Evolutionary conservation across 495 filamentous ascomycete species (phyloP), one percentile per base, ranked within the genome.

Genomic region (Lindgomyces ingoldianus): DNA sequence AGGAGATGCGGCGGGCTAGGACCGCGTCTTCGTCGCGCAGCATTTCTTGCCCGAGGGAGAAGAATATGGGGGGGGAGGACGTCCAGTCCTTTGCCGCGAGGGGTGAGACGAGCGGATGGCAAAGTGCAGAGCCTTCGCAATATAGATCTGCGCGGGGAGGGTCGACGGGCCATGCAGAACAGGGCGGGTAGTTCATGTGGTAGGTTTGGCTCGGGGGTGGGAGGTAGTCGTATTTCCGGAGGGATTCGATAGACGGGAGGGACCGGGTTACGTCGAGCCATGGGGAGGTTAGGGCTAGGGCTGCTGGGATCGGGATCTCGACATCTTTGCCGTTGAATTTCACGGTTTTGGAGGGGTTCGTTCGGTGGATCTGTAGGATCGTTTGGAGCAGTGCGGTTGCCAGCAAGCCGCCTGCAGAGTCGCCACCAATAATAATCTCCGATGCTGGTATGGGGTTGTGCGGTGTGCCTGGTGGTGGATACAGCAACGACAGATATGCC

Each of bases 371-470:
- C 41, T 92, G 84, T 8, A 96, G 79, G 2, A 96, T 70, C 0
- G 86, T 82, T 70, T 91, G 91, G 1, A 92, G 75, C 0, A 98
- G 84, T 4, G 84, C 81, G 2, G 93, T 78, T 11, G 77, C 74
- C 3, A 98, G 82, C 62, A 91, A 90, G 8, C 90, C 93, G 24
- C 93, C 93, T 0, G 93, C 93, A 29, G 86, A 91, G 73, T 98
- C 93, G n/a, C 93, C 93, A 10, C 86, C 82, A 49, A 96, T 76
- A 30, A 93, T 80, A 46, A 98, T 90, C 54, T 93, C 80, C 52
- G 80, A 78, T 1, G 93, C 78, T 3, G 80, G 76, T 3, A 96
- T 79, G 14, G 91, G 77, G 21, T 81, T 76, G 74, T 96, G 93
- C 58, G 87, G 79, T 2, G 91, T 85, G 39, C 82, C 89, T 0